Conservation (phyloP, 495 filamentous ascomycete genomes). For the Friedmanniomyces simplex region DNA sequence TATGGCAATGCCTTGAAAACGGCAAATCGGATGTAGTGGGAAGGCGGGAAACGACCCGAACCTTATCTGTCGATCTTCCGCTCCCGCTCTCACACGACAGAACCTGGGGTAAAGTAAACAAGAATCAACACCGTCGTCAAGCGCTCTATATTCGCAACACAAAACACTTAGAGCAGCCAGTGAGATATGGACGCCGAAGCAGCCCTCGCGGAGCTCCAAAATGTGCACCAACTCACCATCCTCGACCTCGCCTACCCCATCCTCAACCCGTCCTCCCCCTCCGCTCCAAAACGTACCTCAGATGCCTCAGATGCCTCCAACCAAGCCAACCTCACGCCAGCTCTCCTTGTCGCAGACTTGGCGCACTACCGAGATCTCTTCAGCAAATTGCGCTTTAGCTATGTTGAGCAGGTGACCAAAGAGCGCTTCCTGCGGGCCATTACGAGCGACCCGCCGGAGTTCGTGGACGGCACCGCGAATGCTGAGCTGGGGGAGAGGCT, state of each 20-base stretch:
- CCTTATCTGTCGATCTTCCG: no score
- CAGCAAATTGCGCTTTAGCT: slow-evolving; percentile 91
- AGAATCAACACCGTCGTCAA: no score
- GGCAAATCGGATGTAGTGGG: no score
- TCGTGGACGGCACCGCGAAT: slow-evolving; percentile 75
- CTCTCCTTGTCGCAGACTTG: slow-evolving; percentile 73
- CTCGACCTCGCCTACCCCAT: slow-evolving; percentile 17
- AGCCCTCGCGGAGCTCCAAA: slow-evolving; percentile 4
- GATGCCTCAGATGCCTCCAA: slow-evolving; percentile 61
- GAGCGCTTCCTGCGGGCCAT: slow-evolving; percentile 69
- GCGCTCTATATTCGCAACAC: no score
- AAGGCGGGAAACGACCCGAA: no score
- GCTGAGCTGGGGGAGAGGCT: slow-evolving; percentile 65
- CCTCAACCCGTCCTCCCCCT: slow-evolving; percentile 3
- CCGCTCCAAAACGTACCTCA: slow-evolving; percentile 26
- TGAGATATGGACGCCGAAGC: not conserved
- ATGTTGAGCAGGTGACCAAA: slow-evolving; percentile 71
- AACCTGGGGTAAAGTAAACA: no score
- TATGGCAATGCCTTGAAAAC: no score
- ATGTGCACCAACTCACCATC: slow-evolving; percentile 12
- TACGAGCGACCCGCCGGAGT: slow-evolving; percentile 74
- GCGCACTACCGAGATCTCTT: slow-evolving; percentile 91
- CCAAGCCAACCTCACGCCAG: slow-evolving; percentile 57
- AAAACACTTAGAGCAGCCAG: no score
- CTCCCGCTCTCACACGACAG: no score